Percentiles rank a stretch among this genome's conserved stretches.
phyloP scores from a whole-genome alignment of 2,329 filamentous ascomycete genomes.

The Sporothrix pallida region DNA sequence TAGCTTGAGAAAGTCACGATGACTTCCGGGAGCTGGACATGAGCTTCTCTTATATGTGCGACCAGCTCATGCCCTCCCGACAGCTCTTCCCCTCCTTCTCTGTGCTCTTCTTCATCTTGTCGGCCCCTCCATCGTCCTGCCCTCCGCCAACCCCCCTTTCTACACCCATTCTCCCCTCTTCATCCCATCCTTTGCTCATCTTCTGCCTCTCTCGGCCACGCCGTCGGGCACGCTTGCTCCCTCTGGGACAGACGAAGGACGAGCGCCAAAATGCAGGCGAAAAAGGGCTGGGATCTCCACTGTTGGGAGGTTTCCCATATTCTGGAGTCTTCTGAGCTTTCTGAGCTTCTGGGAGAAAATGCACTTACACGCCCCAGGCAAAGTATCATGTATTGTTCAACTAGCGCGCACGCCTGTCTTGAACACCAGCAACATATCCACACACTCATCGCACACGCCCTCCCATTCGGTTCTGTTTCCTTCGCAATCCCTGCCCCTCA shows the following conservation, averaged over 20 bases:
- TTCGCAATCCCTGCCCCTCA: constrained; percentile 21
- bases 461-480: background rate
- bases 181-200: constrained; percentile 21
- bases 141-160: background rate
- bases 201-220: constrained; percentile 26
- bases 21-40: background rate
- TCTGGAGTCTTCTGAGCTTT: constrained; percentile 11
- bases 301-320: background rate
- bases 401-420: background rate
- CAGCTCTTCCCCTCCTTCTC: background rate
- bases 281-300: constrained; percentile 16
- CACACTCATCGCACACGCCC: constrained; percentile 22
- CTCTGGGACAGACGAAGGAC: background rate
- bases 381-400: background rate
- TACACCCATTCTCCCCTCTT: background rate
- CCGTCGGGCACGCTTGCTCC: constrained; percentile 26
- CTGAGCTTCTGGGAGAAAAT: no score
- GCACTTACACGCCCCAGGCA: background rate
- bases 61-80: background rate
- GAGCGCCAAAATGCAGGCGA: background rate
- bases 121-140: background rate
- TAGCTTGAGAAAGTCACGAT: constrained; percentile 7
- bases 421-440: background rate
- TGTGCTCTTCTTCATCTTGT: background rate
- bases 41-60: constrained; percentile 29